Conservation (phyloP, 345 rosid species). For the Citrus medica region DNA sequence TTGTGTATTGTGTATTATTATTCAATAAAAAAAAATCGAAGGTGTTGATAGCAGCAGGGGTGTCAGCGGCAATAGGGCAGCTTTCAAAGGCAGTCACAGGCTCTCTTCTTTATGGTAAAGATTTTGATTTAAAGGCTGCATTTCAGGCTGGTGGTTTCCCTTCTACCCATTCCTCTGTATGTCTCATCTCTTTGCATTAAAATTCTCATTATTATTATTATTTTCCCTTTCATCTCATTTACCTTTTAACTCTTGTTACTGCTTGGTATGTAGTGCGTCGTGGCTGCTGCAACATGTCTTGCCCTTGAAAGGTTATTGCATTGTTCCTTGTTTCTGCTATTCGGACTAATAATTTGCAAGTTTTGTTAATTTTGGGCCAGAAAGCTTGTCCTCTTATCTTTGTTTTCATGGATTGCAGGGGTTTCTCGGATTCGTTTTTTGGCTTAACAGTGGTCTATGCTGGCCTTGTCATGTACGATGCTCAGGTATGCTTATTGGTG, state of each 20-base stretch:
- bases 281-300: conserved; percentile 80
- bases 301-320: conserved; percentile 71
- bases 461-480: conserved; percentile 83
- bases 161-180: conserved; percentile 84
- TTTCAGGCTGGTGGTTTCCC: conserved; percentile 91
- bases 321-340: neutral
- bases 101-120: conserved; percentile 49
- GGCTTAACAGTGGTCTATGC: conserved; percentile 80
- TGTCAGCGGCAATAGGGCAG: conserved; percentile 80
- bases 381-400: neutral
- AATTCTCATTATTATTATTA: neutral
- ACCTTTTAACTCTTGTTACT: neutral
- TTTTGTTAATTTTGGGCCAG: neutral
- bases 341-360: neutral
- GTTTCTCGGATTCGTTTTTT: conserved; percentile 78
- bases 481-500: conserved; percentile 46
- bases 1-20: neutral
- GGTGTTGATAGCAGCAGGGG: conserved; percentile 76
- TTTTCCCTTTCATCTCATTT: neutral
- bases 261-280: conserved; percentile 52
- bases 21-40: conserved; percentile 9
- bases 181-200: conserved; percentile 5
- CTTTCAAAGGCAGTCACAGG: conserved; percentile 77
- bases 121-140: conserved; percentile 52
- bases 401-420: conserved; percentile 40